Conservation (phyloP, 2,329 filamentous ascomycete genomes). For the Arthrobotrys sinensis region DNA sequence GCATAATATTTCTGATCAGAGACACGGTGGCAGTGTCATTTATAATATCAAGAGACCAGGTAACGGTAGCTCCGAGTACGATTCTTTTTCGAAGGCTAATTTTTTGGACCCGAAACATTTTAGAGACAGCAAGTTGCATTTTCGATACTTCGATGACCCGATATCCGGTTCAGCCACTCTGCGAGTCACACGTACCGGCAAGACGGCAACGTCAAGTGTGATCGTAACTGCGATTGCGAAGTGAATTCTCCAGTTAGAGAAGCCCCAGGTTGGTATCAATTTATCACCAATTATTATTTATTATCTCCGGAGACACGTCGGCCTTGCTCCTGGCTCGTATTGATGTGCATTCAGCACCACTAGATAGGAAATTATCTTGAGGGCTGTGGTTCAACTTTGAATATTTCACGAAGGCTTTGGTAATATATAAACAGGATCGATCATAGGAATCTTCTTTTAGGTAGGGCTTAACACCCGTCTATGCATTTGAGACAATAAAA, state of each 20-base stretch:
- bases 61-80: not conserved
- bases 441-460: constrained; percentile 10
- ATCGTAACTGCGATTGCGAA: not conserved
- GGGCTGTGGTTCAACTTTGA: not conserved
- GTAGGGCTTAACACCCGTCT: constrained; percentile 4
- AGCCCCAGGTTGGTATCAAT: not conserved
- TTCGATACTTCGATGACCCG: not conserved
- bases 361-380: not conserved
- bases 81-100: not conserved
- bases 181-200: constrained; percentile 1
- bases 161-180: constrained; percentile 3
- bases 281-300: not conserved
- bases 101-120: not conserved
- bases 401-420: not conserved
- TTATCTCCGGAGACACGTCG: not conserved
- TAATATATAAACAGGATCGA: not conserved
- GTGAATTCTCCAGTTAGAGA: not conserved
- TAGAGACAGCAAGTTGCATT: not conserved
- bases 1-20: not conserved
- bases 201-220: not conserved
- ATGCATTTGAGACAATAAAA: constrained; percentile 46
- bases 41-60: no score
- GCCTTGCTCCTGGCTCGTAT: not conserved
- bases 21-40: not conserved
- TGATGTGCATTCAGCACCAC: not conserved